These are phyloP conservation scores for Thelonectria discophora DNA, from an alignment of 2,329 filamentous ascomycete genomes.

Conservation along the genomic window DNA sequence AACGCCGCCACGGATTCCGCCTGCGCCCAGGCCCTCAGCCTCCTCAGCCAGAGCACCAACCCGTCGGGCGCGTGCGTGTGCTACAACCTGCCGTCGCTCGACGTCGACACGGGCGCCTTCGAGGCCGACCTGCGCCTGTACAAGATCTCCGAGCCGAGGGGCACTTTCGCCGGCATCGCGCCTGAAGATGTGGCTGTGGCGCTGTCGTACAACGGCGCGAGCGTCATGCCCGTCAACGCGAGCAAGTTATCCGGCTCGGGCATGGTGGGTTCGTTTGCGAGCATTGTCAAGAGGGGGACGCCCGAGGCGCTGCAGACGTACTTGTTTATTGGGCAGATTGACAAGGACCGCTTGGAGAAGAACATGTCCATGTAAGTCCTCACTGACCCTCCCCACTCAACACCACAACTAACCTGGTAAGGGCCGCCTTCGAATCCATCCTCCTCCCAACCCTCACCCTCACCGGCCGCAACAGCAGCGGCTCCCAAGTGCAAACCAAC, in stretches of 20 bases:
- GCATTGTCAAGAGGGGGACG: slow-evolving; percentile 33
- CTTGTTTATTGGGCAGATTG: slow-evolving; percentile 74
- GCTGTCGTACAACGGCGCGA: slow-evolving; percentile 63
- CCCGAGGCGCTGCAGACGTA: slow-evolving; percentile 68
- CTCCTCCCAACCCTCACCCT: slow-evolving; percentile 76
- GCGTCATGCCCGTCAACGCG: slow-evolving; percentile 43
- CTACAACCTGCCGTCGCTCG: slow-evolving; percentile 80
- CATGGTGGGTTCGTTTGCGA: slow-evolving; percentile 32
- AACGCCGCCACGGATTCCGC: slow-evolving; percentile 63
- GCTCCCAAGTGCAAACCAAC: slow-evolving; percentile 65
- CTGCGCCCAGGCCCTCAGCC: slow-evolving; percentile 65
- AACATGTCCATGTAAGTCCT: slow-evolving; percentile 68
- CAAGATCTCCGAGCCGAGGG: slow-evolving; percentile 69
- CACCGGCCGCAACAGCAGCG: slow-evolving; percentile 62
- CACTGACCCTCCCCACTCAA: slow-evolving; percentile 31
- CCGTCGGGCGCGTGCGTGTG: slow-evolving; percentile 81
- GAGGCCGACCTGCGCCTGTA: slow-evolving; percentile 81
- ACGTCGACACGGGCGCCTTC: slow-evolving; percentile 74
- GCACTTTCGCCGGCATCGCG: slow-evolving; percentile 60
- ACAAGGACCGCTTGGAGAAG: slow-evolving; percentile 61
- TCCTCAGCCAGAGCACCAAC: slow-evolving; percentile 69
- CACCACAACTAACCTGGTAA: slow-evolving; percentile 39
- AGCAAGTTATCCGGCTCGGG: slow-evolving; percentile 40
- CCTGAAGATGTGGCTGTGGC: slow-evolving; percentile 63
- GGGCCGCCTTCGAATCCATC: slow-evolving; percentile 67